Evolutionary conservation across 352 stramenopile species (phyloP).

Genomic region (Pythium rishiriense): DNA sequence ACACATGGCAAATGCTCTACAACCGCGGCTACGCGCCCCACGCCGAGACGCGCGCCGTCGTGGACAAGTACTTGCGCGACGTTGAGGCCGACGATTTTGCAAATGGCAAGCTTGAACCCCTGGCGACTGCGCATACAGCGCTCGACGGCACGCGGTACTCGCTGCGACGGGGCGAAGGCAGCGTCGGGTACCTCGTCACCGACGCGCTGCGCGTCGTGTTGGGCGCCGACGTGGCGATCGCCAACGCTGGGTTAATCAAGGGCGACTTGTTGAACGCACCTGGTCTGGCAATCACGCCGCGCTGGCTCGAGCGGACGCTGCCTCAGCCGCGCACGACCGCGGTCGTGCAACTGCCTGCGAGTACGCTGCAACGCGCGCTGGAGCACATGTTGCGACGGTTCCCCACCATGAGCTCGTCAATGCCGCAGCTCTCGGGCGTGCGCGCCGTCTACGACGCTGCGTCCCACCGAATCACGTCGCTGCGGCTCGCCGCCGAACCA

Average conservation of each 20-base stretch:
- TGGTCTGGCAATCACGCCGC: slow-evolving; percentile 50
- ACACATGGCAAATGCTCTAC: slow-evolving; percentile 73
- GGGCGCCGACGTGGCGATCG: slow-evolving; percentile 49
- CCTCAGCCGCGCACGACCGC: slow-evolving; percentile 57
- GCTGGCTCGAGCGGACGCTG: slow-evolving; percentile 68
- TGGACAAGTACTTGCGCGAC: slow-evolving; percentile 42
- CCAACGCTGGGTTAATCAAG: slow-evolving; percentile 86
- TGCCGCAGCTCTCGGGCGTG: slow-evolving; percentile 73
- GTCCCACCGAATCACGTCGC: slow-evolving; percentile 34
- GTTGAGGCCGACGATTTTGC: slow-evolving; percentile 54
- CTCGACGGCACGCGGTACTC: slow-evolving; percentile 70
- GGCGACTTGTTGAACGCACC: slow-evolving; percentile 59
- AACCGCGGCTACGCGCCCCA: slow-evolving; percentile 61
- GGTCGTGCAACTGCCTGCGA: slow-evolving; percentile 53
- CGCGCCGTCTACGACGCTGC: slow-evolving; percentile 36
- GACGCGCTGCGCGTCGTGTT: slow-evolving; percentile 69
- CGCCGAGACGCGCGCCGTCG: slow-evolving; percentile 36
- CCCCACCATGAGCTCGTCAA: slow-evolving; percentile 64
- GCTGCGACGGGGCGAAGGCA: slow-evolving; percentile 65
- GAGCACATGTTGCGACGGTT: slow-evolving; percentile 64
- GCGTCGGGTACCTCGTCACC: slow-evolving; percentile 75
- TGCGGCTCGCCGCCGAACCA: slow-evolving; percentile 26
- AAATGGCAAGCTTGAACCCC: slow-evolving; percentile 41
- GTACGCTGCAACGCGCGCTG: slow-evolving; percentile 50
- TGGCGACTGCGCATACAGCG: slow-evolving; percentile 33